Base-by-base conservation (phyloP, 2,329 filamentous ascomycete genomes). In the Blastomyces parvus region DNA sequence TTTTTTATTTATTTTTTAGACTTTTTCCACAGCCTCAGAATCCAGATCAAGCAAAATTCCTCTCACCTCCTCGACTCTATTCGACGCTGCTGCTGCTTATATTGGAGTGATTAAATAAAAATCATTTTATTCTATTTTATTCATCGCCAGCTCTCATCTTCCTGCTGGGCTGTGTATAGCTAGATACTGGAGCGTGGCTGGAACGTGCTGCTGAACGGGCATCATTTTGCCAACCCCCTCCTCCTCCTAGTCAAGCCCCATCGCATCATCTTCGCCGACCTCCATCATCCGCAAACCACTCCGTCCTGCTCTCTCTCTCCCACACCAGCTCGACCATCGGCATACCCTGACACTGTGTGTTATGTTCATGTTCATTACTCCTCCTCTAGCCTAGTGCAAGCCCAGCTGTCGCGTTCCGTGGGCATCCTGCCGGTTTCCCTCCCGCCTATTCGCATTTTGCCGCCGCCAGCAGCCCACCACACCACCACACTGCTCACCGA, bases 401-500 rank as follows among this genome's bases (percentile, higher is more conserved):
- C 7, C 19, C 53, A 36, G 27, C 53, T 38, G 27, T 8, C 6
- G 17, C n/a, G 53, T n/a, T 38, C 33, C 30, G n/a, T 56, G 33
- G 53, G 33, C 17, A 17, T 27, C 33, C 8, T n/a, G 2, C 13
- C 38, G 46, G 19, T 38, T 48, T 55, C n/a, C 60, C 46, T 36
- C 4, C 33, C 33, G 1, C 0, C 30, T 30, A 46, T 27, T 60
- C 59, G 44, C 14, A 36, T 25, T 44, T 57, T 25, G 33, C 42
- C 30, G 38, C 52, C 19, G 30, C 57, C 17, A 1, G n/a, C 56
- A 63, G 40, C 38, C 40, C 55, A 17, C 40, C 62, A 62, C 57
- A n/a, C n/a, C n/a, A n/a, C n/a, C n/a, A 64, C 64, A 64, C 61
- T 66, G 65, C 66, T 53, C 19, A 13, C 17, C 44, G 8, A 19